Evolutionary conservation across 345 rosid species (phyloP).

Genomic region (Iberis pinnata): DNA sequence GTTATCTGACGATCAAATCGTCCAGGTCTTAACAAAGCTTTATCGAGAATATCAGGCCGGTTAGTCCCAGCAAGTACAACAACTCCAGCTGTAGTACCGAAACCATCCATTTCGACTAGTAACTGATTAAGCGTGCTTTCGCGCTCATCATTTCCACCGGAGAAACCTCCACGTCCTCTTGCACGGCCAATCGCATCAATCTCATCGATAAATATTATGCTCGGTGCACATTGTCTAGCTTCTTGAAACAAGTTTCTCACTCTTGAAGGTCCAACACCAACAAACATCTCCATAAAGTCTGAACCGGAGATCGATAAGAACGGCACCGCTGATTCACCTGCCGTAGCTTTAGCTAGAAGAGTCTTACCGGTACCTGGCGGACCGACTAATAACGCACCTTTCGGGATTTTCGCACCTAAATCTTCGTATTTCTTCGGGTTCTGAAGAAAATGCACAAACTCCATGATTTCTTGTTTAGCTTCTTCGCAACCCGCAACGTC

Average conservation of each 20-base stretch:
- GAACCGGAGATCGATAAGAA: conserved; percentile 90
- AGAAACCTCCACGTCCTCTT: conserved; percentile 86
- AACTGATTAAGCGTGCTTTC: conserved; percentile 93
- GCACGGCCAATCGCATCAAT: conserved; percentile 96
- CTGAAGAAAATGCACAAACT: conserved; percentile 90
- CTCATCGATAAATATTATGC: conserved; percentile 91
- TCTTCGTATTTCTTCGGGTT: conserved; percentile 89
- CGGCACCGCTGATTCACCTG: conserved; percentile 92
- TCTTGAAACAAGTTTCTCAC: conserved; percentile 95
- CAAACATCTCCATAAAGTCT: conserved; percentile 98
- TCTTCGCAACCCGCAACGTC: conserved; percentile 98
- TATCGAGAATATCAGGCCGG: conserved; percentile 88
- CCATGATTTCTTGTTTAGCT: conserved; percentile 97
- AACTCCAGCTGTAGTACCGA: conserved; percentile 91
- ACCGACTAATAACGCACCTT: conserved; percentile 69
- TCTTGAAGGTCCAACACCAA: conserved; percentile 97
- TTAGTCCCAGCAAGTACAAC: conserved; percentile 98
- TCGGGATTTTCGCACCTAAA: conserved; percentile 89
- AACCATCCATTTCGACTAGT: conserved; percentile 96
- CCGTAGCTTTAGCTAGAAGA: conserved; percentile 72
- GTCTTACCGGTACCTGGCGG: too few species aligned
- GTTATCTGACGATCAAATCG: conserved; percentile 84
- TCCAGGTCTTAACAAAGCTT: conserved; percentile 85
- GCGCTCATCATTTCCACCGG: conserved; percentile 86
- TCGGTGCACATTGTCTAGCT: conserved; percentile 90